Evolutionary conservation across 176 grass and related monocot species (phyloP).

Genomic region (Saccharum spontaneum): DNA sequence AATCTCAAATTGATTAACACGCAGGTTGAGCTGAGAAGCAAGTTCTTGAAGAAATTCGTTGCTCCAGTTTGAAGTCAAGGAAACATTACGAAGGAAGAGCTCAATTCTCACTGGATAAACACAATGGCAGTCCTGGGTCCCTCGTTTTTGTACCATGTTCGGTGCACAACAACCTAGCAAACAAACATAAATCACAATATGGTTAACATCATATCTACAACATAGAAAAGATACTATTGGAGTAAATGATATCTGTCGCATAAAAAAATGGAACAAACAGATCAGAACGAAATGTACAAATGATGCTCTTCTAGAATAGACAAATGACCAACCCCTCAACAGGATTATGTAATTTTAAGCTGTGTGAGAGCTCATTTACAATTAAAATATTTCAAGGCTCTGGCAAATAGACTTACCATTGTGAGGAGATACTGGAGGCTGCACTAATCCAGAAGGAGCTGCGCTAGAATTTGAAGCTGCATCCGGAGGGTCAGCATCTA

Average conservation of each 20-base stretch:
- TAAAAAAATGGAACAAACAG: not conserved
- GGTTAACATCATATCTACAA: not conserved
- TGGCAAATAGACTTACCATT: slow-evolving; percentile 48
- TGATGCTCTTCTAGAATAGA: not conserved
- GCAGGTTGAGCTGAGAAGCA: slow-evolving; percentile 66
- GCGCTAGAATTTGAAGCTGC: slow-evolving; percentile 60
- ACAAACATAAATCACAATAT: not conserved
- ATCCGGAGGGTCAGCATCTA: slow-evolving; percentile 47
- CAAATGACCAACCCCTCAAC: not conserved
- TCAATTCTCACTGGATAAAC: slow-evolving; percentile 92
- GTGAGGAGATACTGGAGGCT: slow-evolving; percentile 68
- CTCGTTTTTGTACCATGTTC: slow-evolving; percentile 77
- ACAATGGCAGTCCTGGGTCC: slow-evolving; percentile 68
- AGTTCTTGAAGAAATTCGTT: slow-evolving; percentile 85
- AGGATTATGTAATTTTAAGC: not conserved
- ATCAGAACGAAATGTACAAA: not conserved
- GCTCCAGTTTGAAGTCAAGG: slow-evolving; percentile 86
- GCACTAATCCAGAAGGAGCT: slow-evolving; percentile 58
- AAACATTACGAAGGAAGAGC: slow-evolving; percentile 89
- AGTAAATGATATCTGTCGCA: not conserved
- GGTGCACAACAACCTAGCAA: slow-evolving; percentile 80
- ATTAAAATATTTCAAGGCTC: slow-evolving; percentile 21
- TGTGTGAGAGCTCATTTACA: slow-evolving; percentile 16
- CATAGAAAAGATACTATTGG: not conserved
- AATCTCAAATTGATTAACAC: slow-evolving; percentile 77